phyloP scores from a whole-genome alignment of 768 basidiomycete genomes.

The Mycena kentingensis region DNA sequence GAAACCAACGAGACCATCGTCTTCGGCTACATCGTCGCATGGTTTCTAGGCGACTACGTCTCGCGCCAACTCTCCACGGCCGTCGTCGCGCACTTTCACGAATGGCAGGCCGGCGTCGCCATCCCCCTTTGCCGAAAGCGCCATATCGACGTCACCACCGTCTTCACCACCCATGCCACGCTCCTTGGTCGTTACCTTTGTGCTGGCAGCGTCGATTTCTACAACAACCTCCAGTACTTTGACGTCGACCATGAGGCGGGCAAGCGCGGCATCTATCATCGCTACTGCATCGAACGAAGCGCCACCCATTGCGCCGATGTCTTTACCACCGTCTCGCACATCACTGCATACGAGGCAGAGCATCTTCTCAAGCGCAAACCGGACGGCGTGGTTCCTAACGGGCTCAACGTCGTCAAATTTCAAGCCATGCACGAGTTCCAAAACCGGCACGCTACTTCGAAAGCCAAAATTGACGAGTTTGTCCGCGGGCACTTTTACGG shows the following conservation, averaged over 20 bases:
- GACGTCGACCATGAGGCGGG: conserved; percentile 99
- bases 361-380: conserved; percentile 96
- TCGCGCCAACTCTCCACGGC: conserved; percentile 79
- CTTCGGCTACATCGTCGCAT: conserved; percentile 96
- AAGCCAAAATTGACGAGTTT: conserved; percentile 99
- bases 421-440: conserved; percentile 99
- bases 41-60: conserved; percentile 99
- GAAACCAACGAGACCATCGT: conserved; percentile 99
- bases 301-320: conserved; percentile 96
- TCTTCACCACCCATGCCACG: conserved; percentile 98
- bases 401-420: conserved; percentile 98
- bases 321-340: conserved; percentile 96
- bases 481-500: conserved; percentile 98
- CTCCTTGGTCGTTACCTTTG: conserved; percentile 98
- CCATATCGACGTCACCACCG: conserved; percentile 96
- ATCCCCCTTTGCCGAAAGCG: conserved; percentile 94
- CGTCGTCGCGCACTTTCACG: conserved; percentile 97
- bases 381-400: conserved; percentile 96
- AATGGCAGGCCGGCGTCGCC: conserved; percentile 98
- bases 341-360: conserved; percentile 97
- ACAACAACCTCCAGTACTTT: conserved; percentile 99
- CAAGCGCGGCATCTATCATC: conserved; percentile 97
- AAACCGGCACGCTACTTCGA: conserved; percentile 88
- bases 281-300: conserved; percentile 96
- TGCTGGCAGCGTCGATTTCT: conserved; percentile 97